Evolutionary conservation across 2,329 filamentous ascomycete species (phyloP), one percentile per base, ranked within the genome.

Genomic region (Epicoccum nigrum): DNA sequence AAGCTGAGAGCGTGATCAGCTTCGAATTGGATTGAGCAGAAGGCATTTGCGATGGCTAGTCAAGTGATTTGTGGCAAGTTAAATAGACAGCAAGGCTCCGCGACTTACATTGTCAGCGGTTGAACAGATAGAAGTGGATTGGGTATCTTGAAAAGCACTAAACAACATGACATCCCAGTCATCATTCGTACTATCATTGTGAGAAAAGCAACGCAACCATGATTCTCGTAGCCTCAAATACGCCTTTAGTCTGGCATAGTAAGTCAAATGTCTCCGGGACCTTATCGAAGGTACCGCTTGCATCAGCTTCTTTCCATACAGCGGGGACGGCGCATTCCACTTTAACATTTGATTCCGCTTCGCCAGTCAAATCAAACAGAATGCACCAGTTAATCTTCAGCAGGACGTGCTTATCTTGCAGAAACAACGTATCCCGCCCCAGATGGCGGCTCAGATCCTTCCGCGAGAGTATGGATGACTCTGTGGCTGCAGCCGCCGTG

Each of bases 321-420:
- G 75, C 77, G 0, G 87, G 86, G 32, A 85, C 74, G 4, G 81
- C 81, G 2, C 84, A 74, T 55, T 83, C 67, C 9, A 86, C 75
- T 4, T 73, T 74, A 13, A 89, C 71, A 35, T 76, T 76, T 58
- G 82, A 88, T 62, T 82, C 80, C 4, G 85, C 86, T 64, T 90
- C 87, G 5, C 87, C 87, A 0, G 86, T 86, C 87, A 86, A 90
- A 68, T 90, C 87, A 62, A 90, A 88, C 2, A 73, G 71, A 34
- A 88, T 84, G 38, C 71, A 76, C 87, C 87, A 90, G 49, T 79
- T 76, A 1, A 90, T 72, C 20, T 83, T 79, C 4, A 86, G 47
- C 9, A 76, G 68, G 2, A 80, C 75, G 8, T 73, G 54, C 1
- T 68, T 65, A 1, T 74, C 69, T 67, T 40, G 71, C 46, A 74